Percentiles rank a stretch among this genome's conserved stretches.
These are phyloP conservation scores for Aspergillus sp. DNA, from an alignment of 2,329 filamentous ascomycete genomes.

Conservation along the genomic window DNA sequence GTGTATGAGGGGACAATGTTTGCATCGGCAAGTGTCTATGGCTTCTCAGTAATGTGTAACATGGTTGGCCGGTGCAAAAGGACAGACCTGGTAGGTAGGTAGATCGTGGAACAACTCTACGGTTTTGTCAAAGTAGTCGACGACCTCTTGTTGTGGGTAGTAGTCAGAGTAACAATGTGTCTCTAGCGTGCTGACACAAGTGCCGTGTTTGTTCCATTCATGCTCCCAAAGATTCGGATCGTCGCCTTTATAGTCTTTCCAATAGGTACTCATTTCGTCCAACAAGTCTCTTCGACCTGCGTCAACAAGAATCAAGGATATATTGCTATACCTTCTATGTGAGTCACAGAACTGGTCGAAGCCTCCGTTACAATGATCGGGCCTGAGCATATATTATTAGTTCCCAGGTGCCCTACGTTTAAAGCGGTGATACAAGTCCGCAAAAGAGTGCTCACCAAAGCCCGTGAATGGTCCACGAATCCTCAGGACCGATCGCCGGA, in stretches of 20 bases:
- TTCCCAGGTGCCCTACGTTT: not conserved
- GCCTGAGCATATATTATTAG: slow-evolving; percentile 40
- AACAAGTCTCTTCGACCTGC: slow-evolving; percentile 58
- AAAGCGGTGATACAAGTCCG: not conserved
- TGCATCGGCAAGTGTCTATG: slow-evolving; percentile 57
- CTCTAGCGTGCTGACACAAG: slow-evolving; percentile 69
- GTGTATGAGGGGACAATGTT: slow-evolving; percentile 56
- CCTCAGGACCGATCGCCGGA: slow-evolving; percentile 62
- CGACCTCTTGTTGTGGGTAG: slow-evolving; percentile 61
- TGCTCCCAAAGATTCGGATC: slow-evolving; percentile 70
- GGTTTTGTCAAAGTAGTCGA: slow-evolving; percentile 67
- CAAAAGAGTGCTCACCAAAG: slow-evolving; percentile 51
- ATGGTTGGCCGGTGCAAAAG: not conserved
- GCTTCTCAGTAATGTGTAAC: slow-evolving; percentile 8
- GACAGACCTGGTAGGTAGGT: slow-evolving; percentile 59
- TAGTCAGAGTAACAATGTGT: slow-evolving; percentile 67
- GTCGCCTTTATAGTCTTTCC: slow-evolving; percentile 67
- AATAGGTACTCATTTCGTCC: slow-evolving; percentile 67
- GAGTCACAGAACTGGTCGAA: slow-evolving; percentile 67
- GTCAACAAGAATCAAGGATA: slow-evolving; percentile 60
- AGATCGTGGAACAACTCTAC: slow-evolving; percentile 66
- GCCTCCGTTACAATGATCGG: slow-evolving; percentile 68
- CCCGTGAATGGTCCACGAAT: slow-evolving; percentile 75
- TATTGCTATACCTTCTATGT: slow-evolving; percentile 63
- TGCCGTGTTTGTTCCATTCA: slow-evolving; percentile 74